Evolutionary conservation across 2,329 filamentous ascomycete species (phyloP).

Genomic region (Malbranchea zuffiana): DNA sequence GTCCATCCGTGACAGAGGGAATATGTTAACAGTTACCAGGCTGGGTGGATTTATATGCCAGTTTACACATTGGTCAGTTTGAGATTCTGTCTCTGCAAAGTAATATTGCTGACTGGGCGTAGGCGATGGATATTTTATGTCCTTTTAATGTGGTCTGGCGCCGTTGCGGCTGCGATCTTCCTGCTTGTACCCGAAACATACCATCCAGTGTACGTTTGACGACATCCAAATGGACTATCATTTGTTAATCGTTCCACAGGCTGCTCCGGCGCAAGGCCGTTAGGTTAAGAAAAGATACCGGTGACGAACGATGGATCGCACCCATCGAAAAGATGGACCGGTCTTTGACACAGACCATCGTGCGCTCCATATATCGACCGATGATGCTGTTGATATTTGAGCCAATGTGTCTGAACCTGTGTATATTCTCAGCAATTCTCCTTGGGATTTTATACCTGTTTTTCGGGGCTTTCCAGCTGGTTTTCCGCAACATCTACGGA

Average conservation of each 20-base stretch:
- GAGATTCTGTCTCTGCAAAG: not conserved
- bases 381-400: conserved; percentile 71
- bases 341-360: conserved; percentile 53
- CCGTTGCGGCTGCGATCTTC: conserved; percentile 52
- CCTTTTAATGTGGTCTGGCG: conserved; percentile 68
- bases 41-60: conserved; percentile 73
- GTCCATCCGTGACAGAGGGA: not conserved
- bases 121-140: conserved; percentile 75
- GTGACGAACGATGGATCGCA: conserved; percentile 64
- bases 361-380: conserved; percentile 50
- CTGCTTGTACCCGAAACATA: conserved; percentile 81
- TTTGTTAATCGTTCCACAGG: conserved; percentile 14
- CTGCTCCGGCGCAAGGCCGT: conserved; percentile 62
- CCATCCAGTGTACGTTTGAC: conserved; percentile 40
- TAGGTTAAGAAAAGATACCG: conserved; percentile 59
- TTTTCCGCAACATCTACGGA: conserved; percentile 63
- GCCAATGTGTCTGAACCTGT: conserved; percentile 76
- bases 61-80: conserved; percentile 49
- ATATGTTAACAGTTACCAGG: conserved; percentile 27
- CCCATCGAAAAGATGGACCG: conserved; percentile 62
- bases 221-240: not conserved
- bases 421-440: conserved; percentile 72
- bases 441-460: conserved; percentile 82
- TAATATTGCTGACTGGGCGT: conserved; percentile 1
- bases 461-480: conserved; percentile 75